A percentile compares a stretch with the other conserved stretches of the same genome.
Evolutionary conservation across 805 yeast species (phyloP).

Genomic region (Diddensiella caesifluorescens): DNA sequence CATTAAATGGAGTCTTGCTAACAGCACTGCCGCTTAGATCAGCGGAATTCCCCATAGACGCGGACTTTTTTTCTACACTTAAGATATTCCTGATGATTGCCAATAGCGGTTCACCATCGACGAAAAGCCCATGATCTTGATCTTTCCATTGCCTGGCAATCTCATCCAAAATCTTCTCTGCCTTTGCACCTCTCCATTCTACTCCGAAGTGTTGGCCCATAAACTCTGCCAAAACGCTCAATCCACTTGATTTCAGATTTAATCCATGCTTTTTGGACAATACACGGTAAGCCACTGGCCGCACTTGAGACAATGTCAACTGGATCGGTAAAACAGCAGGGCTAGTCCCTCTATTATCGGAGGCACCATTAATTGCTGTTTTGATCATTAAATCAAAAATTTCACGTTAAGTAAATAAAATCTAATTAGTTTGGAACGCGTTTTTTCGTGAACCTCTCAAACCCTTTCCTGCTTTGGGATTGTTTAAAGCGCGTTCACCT

Average conservation of each 20-base stretch:
- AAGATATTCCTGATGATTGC: slow-evolving; percentile 58
- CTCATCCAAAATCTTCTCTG: slow-evolving; percentile 65
- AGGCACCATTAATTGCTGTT: too few species aligned
- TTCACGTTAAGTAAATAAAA: too few species aligned
- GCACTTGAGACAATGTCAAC: slow-evolving; percentile 71
- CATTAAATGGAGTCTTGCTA: not conserved
- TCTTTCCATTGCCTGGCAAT: slow-evolving; percentile 81
- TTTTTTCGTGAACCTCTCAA: too few species aligned
- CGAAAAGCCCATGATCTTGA: slow-evolving; percentile 80
- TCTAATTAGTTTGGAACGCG: too few species aligned
- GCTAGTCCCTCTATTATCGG: slow-evolving; percentile 1
- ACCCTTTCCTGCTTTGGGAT: too few species aligned
- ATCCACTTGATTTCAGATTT: slow-evolving; percentile 81
- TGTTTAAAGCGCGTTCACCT: too few species aligned
- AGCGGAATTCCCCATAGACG: too few species aligned
- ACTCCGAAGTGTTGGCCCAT: slow-evolving; percentile 75
- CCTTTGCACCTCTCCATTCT: slow-evolving; percentile 71
- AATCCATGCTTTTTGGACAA: slow-evolving; percentile 89
- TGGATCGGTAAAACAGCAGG: slow-evolving; percentile 61
- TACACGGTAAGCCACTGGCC: slow-evolving; percentile 89
- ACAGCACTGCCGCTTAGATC: not conserved
- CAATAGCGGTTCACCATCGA: slow-evolving; percentile 67
- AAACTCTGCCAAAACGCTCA: slow-evolving; percentile 64
- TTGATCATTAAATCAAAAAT: too few species aligned
- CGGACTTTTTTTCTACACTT: slow-evolving; percentile 16